A percentile compares a stretch with the other conserved stretches of the same genome.
phyloP scores from a whole-genome alignment of 2,329 filamentous ascomycete species.

The Calonectria crousiana region DNA sequence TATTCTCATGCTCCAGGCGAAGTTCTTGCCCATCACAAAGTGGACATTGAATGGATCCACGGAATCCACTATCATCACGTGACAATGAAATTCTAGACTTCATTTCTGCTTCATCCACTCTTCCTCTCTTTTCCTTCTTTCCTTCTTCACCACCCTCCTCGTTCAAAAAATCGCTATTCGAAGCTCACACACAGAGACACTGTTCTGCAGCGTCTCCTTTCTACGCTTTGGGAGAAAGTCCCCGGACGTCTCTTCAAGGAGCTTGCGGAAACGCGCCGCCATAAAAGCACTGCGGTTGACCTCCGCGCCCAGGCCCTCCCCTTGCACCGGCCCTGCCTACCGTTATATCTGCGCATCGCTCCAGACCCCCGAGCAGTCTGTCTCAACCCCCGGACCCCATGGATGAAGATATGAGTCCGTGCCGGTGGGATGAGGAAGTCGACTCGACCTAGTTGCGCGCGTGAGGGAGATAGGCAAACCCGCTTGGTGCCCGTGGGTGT shows the following conservation, averaged over 20 bases:
- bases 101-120: conserved; percentile 17
- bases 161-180: conserved; percentile 99
- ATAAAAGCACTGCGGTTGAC: conserved; percentile 98
- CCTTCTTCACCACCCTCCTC: conserved; percentile 75
- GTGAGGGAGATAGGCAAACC: conserved; percentile 57
- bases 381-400: conserved; percentile 59
- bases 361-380: not conserved
- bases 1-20: not conserved
- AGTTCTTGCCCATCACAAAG: not conserved
- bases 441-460: conserved; percentile 22
- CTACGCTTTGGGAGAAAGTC: conserved; percentile 99
- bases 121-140: conserved; percentile 38
- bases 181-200: conserved; percentile 92
- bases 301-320: conserved; percentile 71
- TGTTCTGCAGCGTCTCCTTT: conserved; percentile 50
- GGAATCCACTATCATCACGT: not conserved
- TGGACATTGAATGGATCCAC: not conserved
- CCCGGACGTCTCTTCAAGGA: conserved; percentile 81
- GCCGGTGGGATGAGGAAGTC: conserved; percentile 35
- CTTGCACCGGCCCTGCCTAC: conserved; percentile 55
- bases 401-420: conserved; percentile 94
- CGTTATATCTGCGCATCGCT: conserved; percentile 56
- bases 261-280: conserved; percentile 98
- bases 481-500: conserved; percentile 60
- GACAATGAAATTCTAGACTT: conserved; percentile 2